Conservation (phyloP, 192 early-diverging fungal genomes). For the Entomortierella parvispora region DNA sequence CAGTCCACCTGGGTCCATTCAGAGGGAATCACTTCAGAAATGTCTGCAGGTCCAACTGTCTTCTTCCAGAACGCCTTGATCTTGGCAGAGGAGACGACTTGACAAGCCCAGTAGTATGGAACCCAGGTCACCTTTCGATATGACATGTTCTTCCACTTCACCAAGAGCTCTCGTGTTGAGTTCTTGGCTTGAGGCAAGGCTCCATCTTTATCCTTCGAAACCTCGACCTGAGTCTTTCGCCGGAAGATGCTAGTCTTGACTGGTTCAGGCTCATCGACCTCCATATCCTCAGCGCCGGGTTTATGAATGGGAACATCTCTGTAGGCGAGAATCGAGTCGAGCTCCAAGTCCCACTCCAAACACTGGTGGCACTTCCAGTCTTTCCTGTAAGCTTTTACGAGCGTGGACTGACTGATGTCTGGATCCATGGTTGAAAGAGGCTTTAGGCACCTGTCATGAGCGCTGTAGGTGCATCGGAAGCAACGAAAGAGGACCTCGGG, state of each 20-base stretch:
- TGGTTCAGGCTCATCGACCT: constrained; percentile 13
- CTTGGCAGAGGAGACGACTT: constrained; percentile 29
- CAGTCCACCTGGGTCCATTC: constrained; percentile 56
- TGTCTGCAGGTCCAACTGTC: constrained; percentile 10
- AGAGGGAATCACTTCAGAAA: constrained; percentile 31
- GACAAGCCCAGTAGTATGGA: constrained; percentile 54
- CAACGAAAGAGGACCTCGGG: constrained; percentile 46
- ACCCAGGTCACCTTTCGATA: constrained; percentile 65
- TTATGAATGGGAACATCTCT: constrained; percentile 28
- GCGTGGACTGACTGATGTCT: constrained; percentile 2
- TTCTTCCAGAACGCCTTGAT: constrained; percentile 44
- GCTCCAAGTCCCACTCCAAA: constrained; percentile 44
- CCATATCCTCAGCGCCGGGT: constrained; percentile 18
- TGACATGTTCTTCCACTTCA: constrained; percentile 60
- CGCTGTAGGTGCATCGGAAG: constrained; percentile 42
- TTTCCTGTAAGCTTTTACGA: constrained; percentile 46
- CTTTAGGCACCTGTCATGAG: constrained; percentile 46
- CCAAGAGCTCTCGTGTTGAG: constrained; percentile 43
- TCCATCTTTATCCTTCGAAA: constrained; percentile 7
- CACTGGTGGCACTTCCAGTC: constrained; percentile 55
- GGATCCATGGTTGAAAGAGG: constrained; percentile 16
- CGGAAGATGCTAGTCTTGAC: background rate
- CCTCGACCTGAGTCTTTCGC: background rate
- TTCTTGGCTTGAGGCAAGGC: constrained; percentile 22
- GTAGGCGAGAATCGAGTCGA: constrained; percentile 48